Percentiles rank a stretch among this genome's conserved stretches.
phyloP scores from a whole-genome alignment of 1,139 yeast species.

The Tardiomyces depauwii region DNA sequence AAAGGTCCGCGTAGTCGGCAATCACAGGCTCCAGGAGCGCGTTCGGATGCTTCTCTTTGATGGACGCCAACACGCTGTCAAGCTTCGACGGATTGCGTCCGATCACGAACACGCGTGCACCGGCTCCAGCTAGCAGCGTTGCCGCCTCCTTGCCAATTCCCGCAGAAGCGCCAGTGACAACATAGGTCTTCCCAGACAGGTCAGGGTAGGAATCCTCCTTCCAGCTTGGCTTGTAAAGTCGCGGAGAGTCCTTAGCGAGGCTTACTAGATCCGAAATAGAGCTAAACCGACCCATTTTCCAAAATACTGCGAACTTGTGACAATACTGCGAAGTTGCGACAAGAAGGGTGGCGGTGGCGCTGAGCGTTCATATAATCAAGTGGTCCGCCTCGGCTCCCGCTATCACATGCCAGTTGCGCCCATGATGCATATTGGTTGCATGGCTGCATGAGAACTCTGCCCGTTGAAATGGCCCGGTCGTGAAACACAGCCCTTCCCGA shows the following conservation, averaged over 20 bases:
- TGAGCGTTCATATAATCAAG: too few relatives aligned
- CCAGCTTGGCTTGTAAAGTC: slow-evolving; percentile 13
- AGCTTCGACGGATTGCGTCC: slow-evolving; percentile 18
- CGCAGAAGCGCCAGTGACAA: slow-evolving; percentile 32
- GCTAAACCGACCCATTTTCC: neutral
- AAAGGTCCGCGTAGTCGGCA: slow-evolving; percentile 23
- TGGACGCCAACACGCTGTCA: slow-evolving; percentile 4
- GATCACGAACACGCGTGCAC: slow-evolving; percentile 26
- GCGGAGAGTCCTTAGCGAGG: neutral
- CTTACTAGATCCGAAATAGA: neutral
- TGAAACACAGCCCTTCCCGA: too few relatives aligned
- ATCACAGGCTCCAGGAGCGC: slow-evolving; percentile 6
- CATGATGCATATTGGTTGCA: too few relatives aligned
- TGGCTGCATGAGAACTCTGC: too few relatives aligned
- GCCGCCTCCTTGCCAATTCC: slow-evolving; percentile 39
- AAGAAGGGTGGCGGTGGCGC: too few relatives aligned
- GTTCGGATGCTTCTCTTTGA: slow-evolving; percentile 6
- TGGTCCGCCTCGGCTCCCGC: too few relatives aligned
- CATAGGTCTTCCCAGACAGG: slow-evolving; percentile 26
- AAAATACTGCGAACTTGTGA: too few relatives aligned
- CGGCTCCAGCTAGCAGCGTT: slow-evolving; percentile 32
- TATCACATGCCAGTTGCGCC: too few relatives aligned
- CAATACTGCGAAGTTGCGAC: too few relatives aligned
- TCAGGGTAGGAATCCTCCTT: slow-evolving; percentile 16
- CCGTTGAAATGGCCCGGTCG: too few relatives aligned